phyloP scores from a whole-genome alignment of 805 yeast species.

The Komagataella ulmi region DNA sequence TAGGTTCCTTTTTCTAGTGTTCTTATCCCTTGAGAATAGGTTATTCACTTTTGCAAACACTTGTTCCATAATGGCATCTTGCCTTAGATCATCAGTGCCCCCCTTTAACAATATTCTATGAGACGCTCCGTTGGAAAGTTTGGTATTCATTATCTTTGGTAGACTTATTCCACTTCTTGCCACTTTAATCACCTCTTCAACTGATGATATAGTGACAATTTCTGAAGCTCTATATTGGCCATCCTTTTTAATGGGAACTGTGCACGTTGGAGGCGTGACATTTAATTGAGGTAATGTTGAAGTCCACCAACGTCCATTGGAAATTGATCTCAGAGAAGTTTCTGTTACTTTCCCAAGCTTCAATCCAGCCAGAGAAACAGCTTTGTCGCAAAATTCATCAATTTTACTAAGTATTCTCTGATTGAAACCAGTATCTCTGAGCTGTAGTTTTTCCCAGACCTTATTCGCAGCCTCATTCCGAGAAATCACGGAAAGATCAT shows the following conservation, averaged over 20 bases:
- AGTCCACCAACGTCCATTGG: constrained; percentile 47
- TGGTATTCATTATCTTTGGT: constrained; percentile 64
- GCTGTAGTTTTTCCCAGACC: constrained; percentile 28
- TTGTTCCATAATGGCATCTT: constrained; percentile 96
- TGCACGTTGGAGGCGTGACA: constrained; percentile 59
- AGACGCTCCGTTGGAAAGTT: constrained; percentile 40
- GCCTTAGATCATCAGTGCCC: constrained; percentile 84
- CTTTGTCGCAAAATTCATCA: constrained; percentile 33
- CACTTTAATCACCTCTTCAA: constrained; percentile 35
- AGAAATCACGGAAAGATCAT: constrained; percentile 26
- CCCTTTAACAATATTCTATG: constrained; percentile 64
- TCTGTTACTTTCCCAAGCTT: constrained; percentile 22
- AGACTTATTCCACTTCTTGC: constrained; percentile 77
- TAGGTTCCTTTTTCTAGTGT: constrained; percentile 42
- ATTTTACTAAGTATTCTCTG: constrained; percentile 26
- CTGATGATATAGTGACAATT: constrained; percentile 20
- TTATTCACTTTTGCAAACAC: constrained; percentile 80
- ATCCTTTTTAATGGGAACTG: constrained; percentile 26
- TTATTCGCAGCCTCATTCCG: constrained; percentile 38
- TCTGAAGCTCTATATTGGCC: constrained; percentile 24
- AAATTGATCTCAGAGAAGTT: constrained; percentile 20
- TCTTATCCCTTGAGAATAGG: constrained; percentile 41
- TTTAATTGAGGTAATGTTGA: constrained; percentile 23
- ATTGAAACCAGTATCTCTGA: constrained; percentile 12
- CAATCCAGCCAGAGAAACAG: constrained; percentile 36